These are phyloP conservation scores for Verticillium nonalfalfae DNA, from an alignment of 2,329 filamentous ascomycete genomes.

Conservation along the genomic window DNA sequence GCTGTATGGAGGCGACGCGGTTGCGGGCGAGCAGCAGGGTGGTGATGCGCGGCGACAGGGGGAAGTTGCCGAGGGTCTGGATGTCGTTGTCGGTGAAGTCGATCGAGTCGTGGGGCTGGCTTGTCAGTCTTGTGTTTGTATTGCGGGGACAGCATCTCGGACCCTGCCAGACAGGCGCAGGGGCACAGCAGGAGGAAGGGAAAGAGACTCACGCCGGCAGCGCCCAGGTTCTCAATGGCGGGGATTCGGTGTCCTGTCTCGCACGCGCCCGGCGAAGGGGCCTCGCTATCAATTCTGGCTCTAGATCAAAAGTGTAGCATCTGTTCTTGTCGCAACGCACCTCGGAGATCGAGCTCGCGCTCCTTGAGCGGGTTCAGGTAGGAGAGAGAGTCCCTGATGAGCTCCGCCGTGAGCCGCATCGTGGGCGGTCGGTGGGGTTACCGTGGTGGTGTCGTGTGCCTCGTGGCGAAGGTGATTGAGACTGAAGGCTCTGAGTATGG, in stretches of 20 bases:
- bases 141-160: no score
- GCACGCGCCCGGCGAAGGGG: conserved; percentile 24
- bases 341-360: conserved; percentile 98
- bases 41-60: conserved; percentile 78
- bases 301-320: conserved; percentile 72
- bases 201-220: conserved; percentile 67
- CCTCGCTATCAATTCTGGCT: conserved; percentile 79
- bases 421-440: conserved; percentile 19
- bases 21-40: conserved; percentile 88
- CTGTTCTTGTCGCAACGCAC: conserved; percentile 93
- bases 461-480: background rate
- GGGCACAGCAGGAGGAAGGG: background rate
- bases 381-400: conserved; percentile 90
- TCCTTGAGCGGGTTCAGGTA: conserved; percentile 99
- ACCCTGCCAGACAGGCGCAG: no score
- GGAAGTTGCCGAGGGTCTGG: conserved; percentile 82
- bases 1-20: conserved; percentile 75
- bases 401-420: conserved; percentile 89
- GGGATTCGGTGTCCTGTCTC: conserved; percentile 93
- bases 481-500: background rate
- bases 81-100: conserved; percentile 99
- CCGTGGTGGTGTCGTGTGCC: background rate
- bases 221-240: conserved; percentile 94
- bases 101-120: conserved; percentile 87
- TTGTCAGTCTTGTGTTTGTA: background rate